A percentile compares a stretch with the other conserved stretches of the same genome.
Evolutionary conservation across 768 basidiomycete genomes (phyloP).

Genomic region (Lyophyllum semitale): DNA sequence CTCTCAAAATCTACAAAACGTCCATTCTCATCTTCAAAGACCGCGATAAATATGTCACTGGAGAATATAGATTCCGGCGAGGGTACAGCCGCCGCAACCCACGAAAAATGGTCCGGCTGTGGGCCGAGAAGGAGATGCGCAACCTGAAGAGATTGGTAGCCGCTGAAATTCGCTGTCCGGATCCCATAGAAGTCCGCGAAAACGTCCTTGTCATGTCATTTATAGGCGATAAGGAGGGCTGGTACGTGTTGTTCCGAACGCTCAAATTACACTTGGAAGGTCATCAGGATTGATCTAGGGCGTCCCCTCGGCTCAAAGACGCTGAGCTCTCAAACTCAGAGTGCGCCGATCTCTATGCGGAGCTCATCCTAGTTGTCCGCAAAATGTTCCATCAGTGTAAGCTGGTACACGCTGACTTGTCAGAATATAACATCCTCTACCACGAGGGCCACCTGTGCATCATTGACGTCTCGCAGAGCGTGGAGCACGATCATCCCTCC

Average conservation of each 20-base stretch:
- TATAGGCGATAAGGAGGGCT: slow-evolving; percentile 78
- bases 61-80: slow-evolving; percentile 92
- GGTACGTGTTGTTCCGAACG: slow-evolving; percentile 48
- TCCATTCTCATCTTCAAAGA: slow-evolving; percentile 98
- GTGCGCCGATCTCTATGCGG: slow-evolving; percentile 66
- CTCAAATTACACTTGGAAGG: slow-evolving; percentile 2
- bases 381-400: slow-evolving; percentile 88
- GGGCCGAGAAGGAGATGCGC: slow-evolving; percentile 99
- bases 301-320: slow-evolving; percentile 93
- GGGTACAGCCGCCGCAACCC: slow-evolving; percentile 91
- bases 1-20: slow-evolving; percentile 98
- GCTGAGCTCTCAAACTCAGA: slow-evolving; percentile 54
- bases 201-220: slow-evolving; percentile 98
- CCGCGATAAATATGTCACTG: slow-evolving; percentile 94
- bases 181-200: slow-evolving; percentile 90
- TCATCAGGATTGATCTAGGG: slow-evolving; percentile 47
- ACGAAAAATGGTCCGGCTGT: slow-evolving; percentile 96
- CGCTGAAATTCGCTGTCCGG: slow-evolving; percentile 87
- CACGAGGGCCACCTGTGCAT: slow-evolving; percentile 82
- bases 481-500: slow-evolving; percentile 96
- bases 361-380: slow-evolving; percentile 79
- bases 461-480: slow-evolving; percentile 98
- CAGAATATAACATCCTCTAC: slow-evolving; percentile 96
- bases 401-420: slow-evolving; percentile 96
- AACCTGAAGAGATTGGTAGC: slow-evolving; percentile 83